These are phyloP conservation scores for Umbellularia californica DNA, from an alignment of 164 flowering plant genomes.

Conservation along the genomic window DNA sequence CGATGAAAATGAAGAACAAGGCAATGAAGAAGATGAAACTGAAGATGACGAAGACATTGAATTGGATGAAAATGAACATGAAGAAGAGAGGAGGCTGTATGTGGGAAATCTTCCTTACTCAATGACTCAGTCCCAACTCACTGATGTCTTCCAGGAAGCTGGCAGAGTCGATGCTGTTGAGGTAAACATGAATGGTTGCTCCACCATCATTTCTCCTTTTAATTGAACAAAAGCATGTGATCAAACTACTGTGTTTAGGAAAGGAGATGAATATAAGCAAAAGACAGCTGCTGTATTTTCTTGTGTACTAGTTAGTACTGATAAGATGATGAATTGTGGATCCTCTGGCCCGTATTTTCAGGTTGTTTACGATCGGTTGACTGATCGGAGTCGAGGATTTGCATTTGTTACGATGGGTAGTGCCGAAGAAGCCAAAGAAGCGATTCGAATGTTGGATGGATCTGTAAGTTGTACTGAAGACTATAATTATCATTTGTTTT, in stretches of 20 bases:
- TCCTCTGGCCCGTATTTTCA: slow-evolving; percentile 13
- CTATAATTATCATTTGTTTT: background rate
- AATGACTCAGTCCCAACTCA: slow-evolving; percentile 56
- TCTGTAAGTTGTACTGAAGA: slow-evolving; percentile 53
- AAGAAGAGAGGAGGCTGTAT: slow-evolving; percentile 44
- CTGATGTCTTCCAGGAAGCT: slow-evolving; percentile 58
- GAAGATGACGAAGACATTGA: slow-evolving; percentile 20
- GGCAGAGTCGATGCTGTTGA: slow-evolving; percentile 59
- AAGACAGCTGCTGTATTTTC: too few species aligned
- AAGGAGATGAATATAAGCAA: background rate
- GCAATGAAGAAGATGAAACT: slow-evolving; percentile 41
- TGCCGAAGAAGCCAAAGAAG: slow-evolving; percentile 67
- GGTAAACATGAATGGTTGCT: slow-evolving; percentile 21
- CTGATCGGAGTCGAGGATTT: slow-evolving; percentile 92
- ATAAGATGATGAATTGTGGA: background rate
- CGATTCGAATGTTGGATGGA: slow-evolving; percentile 76
- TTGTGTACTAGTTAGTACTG: background rate
- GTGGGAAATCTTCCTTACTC: slow-evolving; percentile 82
- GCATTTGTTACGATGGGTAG: slow-evolving; percentile 83
- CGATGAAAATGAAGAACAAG: slow-evolving; percentile 3
- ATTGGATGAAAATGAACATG: slow-evolving; percentile 4
- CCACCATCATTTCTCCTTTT: background rate
- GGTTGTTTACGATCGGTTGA: slow-evolving; percentile 77
- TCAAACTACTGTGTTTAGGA: background rate
- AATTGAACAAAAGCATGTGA: background rate